Percentiles rank a stretch among this genome's conserved stretches.
These are phyloP conservation scores for Russula griseocarnosa DNA, from an alignment of 768 basidiomycete species.

Conservation along the genomic window DNA sequence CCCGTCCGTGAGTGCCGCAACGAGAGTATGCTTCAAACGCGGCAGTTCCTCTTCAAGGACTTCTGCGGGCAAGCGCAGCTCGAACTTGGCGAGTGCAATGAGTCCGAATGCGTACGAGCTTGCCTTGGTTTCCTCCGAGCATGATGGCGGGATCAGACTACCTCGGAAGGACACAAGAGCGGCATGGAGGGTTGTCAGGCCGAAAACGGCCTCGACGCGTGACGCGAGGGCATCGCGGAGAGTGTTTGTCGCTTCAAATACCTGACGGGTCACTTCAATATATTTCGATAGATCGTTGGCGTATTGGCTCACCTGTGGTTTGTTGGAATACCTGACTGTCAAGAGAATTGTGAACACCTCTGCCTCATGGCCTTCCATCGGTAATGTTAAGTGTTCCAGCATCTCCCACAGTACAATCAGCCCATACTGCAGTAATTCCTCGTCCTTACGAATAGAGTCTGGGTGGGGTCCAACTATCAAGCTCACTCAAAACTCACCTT, in stretches of 20 bases:
- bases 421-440: conserved; percentile 68
- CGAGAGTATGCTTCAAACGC: conserved; percentile 65
- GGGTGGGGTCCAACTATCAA: conserved; percentile 9
- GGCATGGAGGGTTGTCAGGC: conserved; percentile 77
- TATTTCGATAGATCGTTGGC: neutral
- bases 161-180: conserved; percentile 61
- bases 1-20: conserved; percentile 67
- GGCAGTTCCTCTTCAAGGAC: conserved; percentile 87
- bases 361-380: conserved; percentile 76
- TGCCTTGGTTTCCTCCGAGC: conserved; percentile 53
- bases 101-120: conserved; percentile 77
- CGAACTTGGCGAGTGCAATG: conserved; percentile 78
- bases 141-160: conserved; percentile 43
- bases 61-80: conserved; percentile 73
- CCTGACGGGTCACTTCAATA: conserved; percentile 40
- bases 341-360: conserved; percentile 71
- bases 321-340: conserved; percentile 66
- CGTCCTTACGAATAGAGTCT: conserved; percentile 41
- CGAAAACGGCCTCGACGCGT: conserved; percentile 78
- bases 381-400: conserved; percentile 64
- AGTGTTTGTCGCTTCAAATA: conserved; percentile 77
- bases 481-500: conserved; percentile 45
- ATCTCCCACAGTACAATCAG: conserved; percentile 82
- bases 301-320: conserved; percentile 53
- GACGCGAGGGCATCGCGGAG: conserved; percentile 72